phyloP scores from a whole-genome alignment of 768 basidiomycete genomes.

The Pleurotus pulmonarius region DNA sequence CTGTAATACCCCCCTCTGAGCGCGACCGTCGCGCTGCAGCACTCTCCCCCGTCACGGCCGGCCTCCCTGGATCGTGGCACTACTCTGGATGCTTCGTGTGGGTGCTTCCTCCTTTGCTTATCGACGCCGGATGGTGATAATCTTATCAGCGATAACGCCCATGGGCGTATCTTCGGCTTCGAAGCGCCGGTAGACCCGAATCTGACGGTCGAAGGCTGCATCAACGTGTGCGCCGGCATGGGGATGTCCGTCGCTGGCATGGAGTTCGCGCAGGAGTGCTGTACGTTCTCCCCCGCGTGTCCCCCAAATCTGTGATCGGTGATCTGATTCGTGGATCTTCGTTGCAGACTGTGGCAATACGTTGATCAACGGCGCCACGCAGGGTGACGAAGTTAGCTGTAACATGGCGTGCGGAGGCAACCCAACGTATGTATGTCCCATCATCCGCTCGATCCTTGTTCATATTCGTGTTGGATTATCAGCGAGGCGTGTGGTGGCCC shows the following conservation, averaged over 20 bases:
- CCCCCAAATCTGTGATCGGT: not conserved
- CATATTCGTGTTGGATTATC: slow-evolving; percentile 1
- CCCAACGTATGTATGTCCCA: slow-evolving; percentile 41
- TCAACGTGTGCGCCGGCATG: slow-evolving; percentile 48
- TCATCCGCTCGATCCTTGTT: not conserved
- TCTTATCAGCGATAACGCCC: slow-evolving; percentile 47
- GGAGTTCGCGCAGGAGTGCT: slow-evolving; percentile 56
- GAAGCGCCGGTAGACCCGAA: slow-evolving; percentile 24
- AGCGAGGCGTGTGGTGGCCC: slow-evolving; percentile 74
- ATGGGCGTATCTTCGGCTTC: slow-evolving; percentile 57
- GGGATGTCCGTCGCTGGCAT: slow-evolving; percentile 67
- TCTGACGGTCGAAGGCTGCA: slow-evolving; percentile 60
- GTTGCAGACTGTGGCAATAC: slow-evolving; percentile 65
- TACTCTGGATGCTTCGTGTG: slow-evolving; percentile 69
- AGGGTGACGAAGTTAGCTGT: slow-evolving; percentile 48
- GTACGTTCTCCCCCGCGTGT: slow-evolving; percentile 24
- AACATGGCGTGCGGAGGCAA: slow-evolving; percentile 75
- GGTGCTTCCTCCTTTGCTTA: slow-evolving; percentile 12
- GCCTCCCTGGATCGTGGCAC: slow-evolving; percentile 53
- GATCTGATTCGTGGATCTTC: not conserved
- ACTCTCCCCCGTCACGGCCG: slow-evolving; percentile 43
- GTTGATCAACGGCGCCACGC: slow-evolving; percentile 57
- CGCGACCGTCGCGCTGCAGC: slow-evolving; percentile 29
- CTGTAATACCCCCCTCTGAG: slow-evolving; percentile 17
- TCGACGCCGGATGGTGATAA: not conserved